Evolutionary conservation across 331 rosid species (phyloP).

Genomic region (Arachis monticola): DNA sequence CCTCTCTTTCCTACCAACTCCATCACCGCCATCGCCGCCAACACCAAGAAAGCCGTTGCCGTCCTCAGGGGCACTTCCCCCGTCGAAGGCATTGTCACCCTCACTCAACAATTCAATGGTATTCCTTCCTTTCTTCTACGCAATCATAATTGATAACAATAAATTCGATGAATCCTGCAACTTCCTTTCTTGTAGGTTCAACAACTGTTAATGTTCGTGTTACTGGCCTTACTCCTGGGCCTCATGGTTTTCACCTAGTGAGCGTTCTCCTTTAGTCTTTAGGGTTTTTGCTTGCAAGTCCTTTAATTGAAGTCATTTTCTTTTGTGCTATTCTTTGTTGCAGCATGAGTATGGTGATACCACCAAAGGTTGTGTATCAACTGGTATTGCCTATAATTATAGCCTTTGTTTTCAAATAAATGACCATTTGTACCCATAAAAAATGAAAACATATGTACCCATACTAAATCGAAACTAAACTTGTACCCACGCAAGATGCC

Average conservation of each 20-base stretch:
- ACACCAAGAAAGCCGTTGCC: slow-evolving; percentile 65
- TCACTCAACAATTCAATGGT: slow-evolving; percentile 65
- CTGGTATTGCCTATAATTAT: slow-evolving; percentile 47
- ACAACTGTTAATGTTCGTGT: slow-evolving; percentile 67
- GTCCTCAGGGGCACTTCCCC: slow-evolving; percentile 69
- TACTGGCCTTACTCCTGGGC: slow-evolving; percentile 73
- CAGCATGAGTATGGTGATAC: slow-evolving; percentile 84
- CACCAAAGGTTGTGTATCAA: slow-evolving; percentile 83
- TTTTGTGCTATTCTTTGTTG: slow-evolving; percentile 31
- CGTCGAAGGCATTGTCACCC: slow-evolving; percentile 68
- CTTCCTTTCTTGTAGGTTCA: slow-evolving; percentile 52
- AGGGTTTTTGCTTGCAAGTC: background rate
- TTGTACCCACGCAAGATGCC: too few species aligned
- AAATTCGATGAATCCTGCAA: background rate
- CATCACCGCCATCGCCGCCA: slow-evolving; percentile 47
- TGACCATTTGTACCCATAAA: too few species aligned
- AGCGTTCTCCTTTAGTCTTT: slow-evolving; percentile 32
- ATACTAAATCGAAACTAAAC: too few species aligned
- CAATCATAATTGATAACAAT: background rate
- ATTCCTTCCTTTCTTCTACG: background rate
- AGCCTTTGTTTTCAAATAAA: background rate
- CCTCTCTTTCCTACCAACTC: slow-evolving; percentile 45
- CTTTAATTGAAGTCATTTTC: background rate
- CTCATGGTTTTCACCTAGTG: slow-evolving; percentile 81
- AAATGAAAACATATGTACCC: too few species aligned